These are phyloP conservation scores for Aspergillus cristatus DNA, from an alignment of 495 filamentous ascomycete species.

Conservation along the genomic window DNA sequence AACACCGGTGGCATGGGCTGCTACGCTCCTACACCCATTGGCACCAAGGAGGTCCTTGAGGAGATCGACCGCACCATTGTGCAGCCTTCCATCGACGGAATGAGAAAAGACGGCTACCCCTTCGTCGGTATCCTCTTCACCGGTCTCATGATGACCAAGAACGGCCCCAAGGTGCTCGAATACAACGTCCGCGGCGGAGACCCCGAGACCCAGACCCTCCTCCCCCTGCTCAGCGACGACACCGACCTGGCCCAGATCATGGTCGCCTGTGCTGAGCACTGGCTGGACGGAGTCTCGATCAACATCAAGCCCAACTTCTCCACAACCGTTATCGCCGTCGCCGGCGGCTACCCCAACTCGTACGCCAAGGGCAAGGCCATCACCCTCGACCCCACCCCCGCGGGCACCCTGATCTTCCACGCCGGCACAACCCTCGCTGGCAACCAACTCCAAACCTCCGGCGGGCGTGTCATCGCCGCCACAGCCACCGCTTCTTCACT, in stretches of 20 bases:
- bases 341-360: slow-evolving; percentile 86
- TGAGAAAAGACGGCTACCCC: slow-evolving; percentile 68
- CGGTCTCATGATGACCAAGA: slow-evolving; percentile 86
- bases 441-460: slow-evolving; percentile 57
- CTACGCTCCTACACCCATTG: slow-evolving; percentile 85
- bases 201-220: slow-evolving; percentile 88
- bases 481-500: slow-evolving; percentile 68
- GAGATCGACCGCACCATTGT: slow-evolving; percentile 75
- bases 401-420: slow-evolving; percentile 73
- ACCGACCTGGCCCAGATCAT: slow-evolving; percentile 88
- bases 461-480: slow-evolving; percentile 86
- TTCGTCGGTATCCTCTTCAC: slow-evolving; percentile 90
- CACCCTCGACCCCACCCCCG: slow-evolving; percentile 38
- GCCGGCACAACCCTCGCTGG: slow-evolving; percentile 71
- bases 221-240: slow-evolving; percentile 69
- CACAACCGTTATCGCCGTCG: slow-evolving; percentile 86
- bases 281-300: slow-evolving; percentile 61
- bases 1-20: slow-evolving; percentile 99
- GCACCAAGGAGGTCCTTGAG: slow-evolving; percentile 61
- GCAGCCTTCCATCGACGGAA: slow-evolving; percentile 82
- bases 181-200: slow-evolving; percentile 98
- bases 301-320: slow-evolving; percentile 60
- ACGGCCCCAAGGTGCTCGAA: slow-evolving; percentile 82
- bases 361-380: slow-evolving; percentile 81
- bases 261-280: slow-evolving; percentile 71